phyloP scores from a whole-genome alignment of 768 basidiomycete species.

The Naganishia randhawae region DNA sequence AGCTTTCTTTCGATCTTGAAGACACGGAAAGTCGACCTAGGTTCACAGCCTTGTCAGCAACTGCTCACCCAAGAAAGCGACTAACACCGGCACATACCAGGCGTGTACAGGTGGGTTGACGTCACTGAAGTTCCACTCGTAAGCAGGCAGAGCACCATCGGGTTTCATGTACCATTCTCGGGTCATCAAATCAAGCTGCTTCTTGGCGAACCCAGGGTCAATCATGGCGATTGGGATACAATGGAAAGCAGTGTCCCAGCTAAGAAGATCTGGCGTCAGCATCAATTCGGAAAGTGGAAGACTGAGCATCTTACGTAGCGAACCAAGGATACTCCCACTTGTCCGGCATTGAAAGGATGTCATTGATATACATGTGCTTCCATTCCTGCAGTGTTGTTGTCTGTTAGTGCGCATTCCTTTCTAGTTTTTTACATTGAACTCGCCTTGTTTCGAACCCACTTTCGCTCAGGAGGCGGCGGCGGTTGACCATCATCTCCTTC shows the following conservation, averaged over 20 bases:
- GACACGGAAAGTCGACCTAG: constrained; percentile 72
- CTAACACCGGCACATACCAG: constrained; percentile 59
- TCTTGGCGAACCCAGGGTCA: constrained; percentile 92
- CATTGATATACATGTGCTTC: constrained; percentile 91
- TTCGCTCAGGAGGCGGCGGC: constrained; percentile 83
- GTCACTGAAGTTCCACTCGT: constrained; percentile 99
- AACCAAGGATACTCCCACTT: constrained; percentile 99
- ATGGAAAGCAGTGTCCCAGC: constrained; percentile 97
- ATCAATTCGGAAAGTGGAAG: not conserved
- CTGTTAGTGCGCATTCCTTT: not conserved
- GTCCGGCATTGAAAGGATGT: constrained; percentile 98
- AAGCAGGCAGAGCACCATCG: constrained; percentile 96
- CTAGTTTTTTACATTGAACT: not conserved
- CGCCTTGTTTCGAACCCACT: constrained; percentile 69
- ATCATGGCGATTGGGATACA: constrained; percentile 96
- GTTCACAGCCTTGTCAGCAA: not conserved
- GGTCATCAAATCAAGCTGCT: constrained; percentile 90
- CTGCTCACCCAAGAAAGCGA: not conserved
- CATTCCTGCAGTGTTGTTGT: constrained; percentile 60
- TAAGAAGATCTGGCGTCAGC: not conserved
- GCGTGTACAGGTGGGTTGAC: constrained; percentile 99
- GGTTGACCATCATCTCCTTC: constrained; percentile 94
- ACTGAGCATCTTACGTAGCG: constrained; percentile 59
- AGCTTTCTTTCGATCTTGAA: constrained; percentile 99
- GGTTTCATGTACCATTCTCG: constrained; percentile 98